These are phyloP conservation scores for Trifolium repens DNA, from an alignment of 306 rosid genomes.

Conservation along the genomic window DNA sequence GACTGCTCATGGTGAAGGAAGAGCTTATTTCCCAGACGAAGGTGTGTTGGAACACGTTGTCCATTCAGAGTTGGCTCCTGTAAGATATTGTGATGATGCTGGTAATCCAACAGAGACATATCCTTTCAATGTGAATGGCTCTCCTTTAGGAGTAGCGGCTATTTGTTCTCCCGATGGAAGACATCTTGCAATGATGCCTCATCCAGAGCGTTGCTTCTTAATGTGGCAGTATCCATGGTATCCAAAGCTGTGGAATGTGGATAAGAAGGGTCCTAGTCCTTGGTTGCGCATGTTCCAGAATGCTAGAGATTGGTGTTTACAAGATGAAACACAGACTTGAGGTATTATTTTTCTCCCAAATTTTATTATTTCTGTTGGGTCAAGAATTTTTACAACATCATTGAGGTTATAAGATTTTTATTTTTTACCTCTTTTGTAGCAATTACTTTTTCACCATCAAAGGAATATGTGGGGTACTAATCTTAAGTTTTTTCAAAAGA, in stretches of 20 bases:
- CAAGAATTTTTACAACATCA: constrained; percentile 19
- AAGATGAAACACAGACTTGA: constrained; percentile 30
- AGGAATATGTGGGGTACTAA: constrained; percentile 9
- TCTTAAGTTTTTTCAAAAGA: constrained; percentile 22
- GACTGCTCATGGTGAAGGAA: constrained; percentile 95
- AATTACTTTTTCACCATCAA: not conserved
- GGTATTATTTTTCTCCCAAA: constrained; percentile 50
- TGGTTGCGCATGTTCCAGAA: constrained; percentile 93
- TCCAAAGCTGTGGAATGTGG: constrained; percentile 85
- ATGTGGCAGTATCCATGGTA: constrained; percentile 98
- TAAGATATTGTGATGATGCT: constrained; percentile 85
- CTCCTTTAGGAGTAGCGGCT: constrained; percentile 86
- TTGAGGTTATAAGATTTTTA: constrained; percentile 13
- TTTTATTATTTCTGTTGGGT: constrained; percentile 27
- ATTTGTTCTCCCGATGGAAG: constrained; percentile 94
- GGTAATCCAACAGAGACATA: constrained; percentile 78
- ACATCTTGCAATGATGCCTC: constrained; percentile 99
- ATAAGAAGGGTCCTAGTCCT: constrained; percentile 85
- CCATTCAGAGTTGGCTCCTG: constrained; percentile 73
- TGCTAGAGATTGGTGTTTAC: constrained; percentile 58
- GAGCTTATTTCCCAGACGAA: constrained; percentile 84
- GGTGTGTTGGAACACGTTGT: constrained; percentile 62
- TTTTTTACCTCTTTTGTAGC: not conserved
- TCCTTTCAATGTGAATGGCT: constrained; percentile 90
- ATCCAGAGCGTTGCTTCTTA: constrained; percentile 93